Conservation (phyloP, 192 early-diverging fungal species). For the Obelidium mucronatum region DNA sequence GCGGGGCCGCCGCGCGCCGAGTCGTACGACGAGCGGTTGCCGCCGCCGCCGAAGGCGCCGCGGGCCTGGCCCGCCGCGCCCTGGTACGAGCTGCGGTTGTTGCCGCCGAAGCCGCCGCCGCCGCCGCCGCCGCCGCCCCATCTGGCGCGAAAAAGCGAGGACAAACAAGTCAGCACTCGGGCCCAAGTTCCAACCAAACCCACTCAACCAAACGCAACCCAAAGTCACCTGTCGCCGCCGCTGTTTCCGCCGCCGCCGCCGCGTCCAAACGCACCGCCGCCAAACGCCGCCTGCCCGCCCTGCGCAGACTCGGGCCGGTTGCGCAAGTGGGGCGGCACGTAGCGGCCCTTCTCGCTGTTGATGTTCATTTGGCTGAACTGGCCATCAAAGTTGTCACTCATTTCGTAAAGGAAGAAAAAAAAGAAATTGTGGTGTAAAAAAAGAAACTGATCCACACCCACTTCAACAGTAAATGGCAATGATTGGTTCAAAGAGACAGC, state of each 20-base stretch:
- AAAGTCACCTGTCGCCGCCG: neutral
- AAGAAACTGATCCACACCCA: neutral
- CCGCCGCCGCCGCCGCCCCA: conserved; percentile 12
- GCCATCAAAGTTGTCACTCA: neutral
- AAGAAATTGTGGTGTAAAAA: too few species aligned
- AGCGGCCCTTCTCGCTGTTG: conserved; percentile 9
- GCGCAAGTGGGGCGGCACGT: conserved; percentile 32
- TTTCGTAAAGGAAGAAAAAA: conserved; percentile 1
- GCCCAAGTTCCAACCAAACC: neutral
- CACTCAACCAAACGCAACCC: neutral
- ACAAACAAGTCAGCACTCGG: neutral
- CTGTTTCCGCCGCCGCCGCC: neutral
- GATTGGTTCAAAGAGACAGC: too few species aligned
- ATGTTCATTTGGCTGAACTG: conserved; percentile 23
- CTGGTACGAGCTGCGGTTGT: neutral
- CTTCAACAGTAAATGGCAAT: neutral
- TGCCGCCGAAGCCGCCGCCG: neutral
- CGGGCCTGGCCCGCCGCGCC: neutral
- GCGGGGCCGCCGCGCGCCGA: conserved; percentile 3
- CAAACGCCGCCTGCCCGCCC: neutral
- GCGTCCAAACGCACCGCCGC: neutral
- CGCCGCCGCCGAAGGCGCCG: neutral
- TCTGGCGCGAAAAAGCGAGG: neutral
- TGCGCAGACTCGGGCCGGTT: conserved; percentile 1
- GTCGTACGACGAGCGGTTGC: conserved; percentile 21